phyloP scores from a whole-genome alignment of 139 green algal genomes.

The Chlorella sp. region DNA sequence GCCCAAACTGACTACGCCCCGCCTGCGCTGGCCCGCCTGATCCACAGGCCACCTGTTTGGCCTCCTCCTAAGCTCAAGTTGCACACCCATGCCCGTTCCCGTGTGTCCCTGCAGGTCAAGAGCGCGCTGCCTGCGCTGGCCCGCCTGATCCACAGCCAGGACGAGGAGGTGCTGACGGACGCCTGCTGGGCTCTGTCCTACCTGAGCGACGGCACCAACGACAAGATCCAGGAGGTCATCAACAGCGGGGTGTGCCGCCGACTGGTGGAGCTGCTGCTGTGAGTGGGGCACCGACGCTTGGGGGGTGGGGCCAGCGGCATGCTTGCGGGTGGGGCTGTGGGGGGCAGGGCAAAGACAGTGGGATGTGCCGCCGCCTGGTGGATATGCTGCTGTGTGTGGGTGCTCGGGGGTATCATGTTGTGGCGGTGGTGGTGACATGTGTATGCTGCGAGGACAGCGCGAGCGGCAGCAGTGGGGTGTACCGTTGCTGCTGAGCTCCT shows the following conservation, averaged over 20 bases:
- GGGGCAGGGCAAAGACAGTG: too few species aligned
- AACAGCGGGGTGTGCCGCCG: slow-evolving; percentile 91
- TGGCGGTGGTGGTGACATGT: too few species aligned
- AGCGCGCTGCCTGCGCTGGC: slow-evolving; percentile 91
- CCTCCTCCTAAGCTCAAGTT: too few species aligned
- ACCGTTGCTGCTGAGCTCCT: not conserved
- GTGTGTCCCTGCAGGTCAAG: slow-evolving; percentile 67
- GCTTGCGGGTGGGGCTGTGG: too few species aligned
- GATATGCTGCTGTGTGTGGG: not conserved
- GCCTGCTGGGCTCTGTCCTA: slow-evolving; percentile 99
- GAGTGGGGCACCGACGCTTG: slow-evolving; percentile 41
- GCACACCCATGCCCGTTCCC: too few species aligned
- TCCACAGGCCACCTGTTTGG: too few species aligned
- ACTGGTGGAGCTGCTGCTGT: slow-evolving; percentile 91
- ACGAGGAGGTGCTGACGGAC: slow-evolving; percentile 99
- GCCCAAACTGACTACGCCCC: too few species aligned
- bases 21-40: slow-evolving; percentile 89
- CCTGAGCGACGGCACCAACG: slow-evolving; percentile 98
- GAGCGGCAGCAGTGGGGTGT: too few species aligned
- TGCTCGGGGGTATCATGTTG: too few species aligned
- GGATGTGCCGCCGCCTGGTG: not conserved
- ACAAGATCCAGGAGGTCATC: slow-evolving; percentile 99
- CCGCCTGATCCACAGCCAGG: slow-evolving; percentile 89
- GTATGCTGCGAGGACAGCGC: too few species aligned
- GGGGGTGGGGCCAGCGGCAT: not conserved